Conservation (phyloP, 176 grass and related monocot species). For the Triticum dicoccoides region DNA sequence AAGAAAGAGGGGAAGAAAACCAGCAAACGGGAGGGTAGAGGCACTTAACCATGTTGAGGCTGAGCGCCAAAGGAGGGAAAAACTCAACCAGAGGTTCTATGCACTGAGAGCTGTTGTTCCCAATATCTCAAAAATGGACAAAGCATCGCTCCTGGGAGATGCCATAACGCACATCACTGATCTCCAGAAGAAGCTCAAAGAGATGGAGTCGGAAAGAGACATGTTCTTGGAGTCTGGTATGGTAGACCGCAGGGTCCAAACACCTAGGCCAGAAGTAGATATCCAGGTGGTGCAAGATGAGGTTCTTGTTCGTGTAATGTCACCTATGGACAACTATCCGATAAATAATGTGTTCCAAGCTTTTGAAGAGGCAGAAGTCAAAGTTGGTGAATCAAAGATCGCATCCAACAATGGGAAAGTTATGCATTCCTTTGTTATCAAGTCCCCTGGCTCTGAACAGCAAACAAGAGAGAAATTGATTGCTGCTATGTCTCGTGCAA, state of each 20-base stretch:
- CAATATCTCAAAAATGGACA: slow-evolving; percentile 89
- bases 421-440: slow-evolving; percentile 63
- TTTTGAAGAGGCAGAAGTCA: slow-evolving; percentile 62
- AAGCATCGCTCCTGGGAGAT: slow-evolving; percentile 77
- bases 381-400: slow-evolving; percentile 60
- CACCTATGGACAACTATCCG: slow-evolving; percentile 50
- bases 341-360: slow-evolving; percentile 57
- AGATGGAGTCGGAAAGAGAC: slow-evolving; percentile 70
- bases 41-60: slow-evolving; percentile 84
- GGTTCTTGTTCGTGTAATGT: slow-evolving; percentile 63
- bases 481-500: slow-evolving; percentile 53
- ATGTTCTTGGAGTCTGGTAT: slow-evolving; percentile 27
- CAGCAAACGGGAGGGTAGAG: slow-evolving; percentile 70
- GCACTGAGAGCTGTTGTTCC: slow-evolving; percentile 73
- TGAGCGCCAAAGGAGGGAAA: slow-evolving; percentile 82
- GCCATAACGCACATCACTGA: slow-evolving; percentile 70
- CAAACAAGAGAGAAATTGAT: slow-evolving; percentile 67
- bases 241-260: slow-evolving; percentile 15
- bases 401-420: slow-evolving; percentile 34
- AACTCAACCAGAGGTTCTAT: slow-evolving; percentile 83
- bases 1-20: slow-evolving; percentile 80
- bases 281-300: slow-evolving; percentile 58
- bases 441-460: slow-evolving; percentile 57
- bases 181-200: slow-evolving; percentile 67
- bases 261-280: slow-evolving; percentile 47